Base-by-base conservation (phyloP, 202 grass and related monocot species). In the Panicum virgatum region DNA sequence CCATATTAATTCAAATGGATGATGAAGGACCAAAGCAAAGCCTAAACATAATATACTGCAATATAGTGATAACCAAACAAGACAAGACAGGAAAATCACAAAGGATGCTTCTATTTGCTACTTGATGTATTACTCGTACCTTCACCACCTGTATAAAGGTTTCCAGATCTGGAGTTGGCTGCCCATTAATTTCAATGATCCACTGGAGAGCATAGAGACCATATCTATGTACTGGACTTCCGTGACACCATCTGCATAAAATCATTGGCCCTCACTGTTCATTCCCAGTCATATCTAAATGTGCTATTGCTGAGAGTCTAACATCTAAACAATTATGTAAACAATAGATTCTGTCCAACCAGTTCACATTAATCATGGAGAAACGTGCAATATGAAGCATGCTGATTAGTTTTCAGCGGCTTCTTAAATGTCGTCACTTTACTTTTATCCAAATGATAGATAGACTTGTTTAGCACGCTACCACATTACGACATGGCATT, bases 161-260 rank as follows among this genome's bases (percentile, higher is more conserved):
- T 85, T 94, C 93, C 13, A 99, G 69, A 84, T 99, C 89, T 67
- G 93, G 89, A 70, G 96, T 99, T 76, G 70, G 73, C 77, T 90
- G 82, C 45, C 96, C 96, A 64, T 99, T 99, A 69, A 99, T 71
- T 90, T 99, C 93, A 69, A 99, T 82, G 80, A 99, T 99, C 96
- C 96, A 99, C 73, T 99, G 96, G 22, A 99, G 91, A 79, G 96
- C 96, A 85, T 99, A 96, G n/a, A 99, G 93, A 52, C 93, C 93
- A 84, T 99, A 99, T 86, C 96, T 90, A 88, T 96, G 93, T 62
- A 93, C 96, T 2, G 96, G 96, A 78, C 96, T 99, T 66, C 93
- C 96, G 83, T 99, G 96, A 75, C 96, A 99, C 96, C 96, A 96
- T 92, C 96, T 99, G 89, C 62, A 87, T 53, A 87, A 76, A 78